phyloP scores from a whole-genome alignment of 2,329 filamentous ascomycete species.

The Aspergillus spinulosporus region DNA sequence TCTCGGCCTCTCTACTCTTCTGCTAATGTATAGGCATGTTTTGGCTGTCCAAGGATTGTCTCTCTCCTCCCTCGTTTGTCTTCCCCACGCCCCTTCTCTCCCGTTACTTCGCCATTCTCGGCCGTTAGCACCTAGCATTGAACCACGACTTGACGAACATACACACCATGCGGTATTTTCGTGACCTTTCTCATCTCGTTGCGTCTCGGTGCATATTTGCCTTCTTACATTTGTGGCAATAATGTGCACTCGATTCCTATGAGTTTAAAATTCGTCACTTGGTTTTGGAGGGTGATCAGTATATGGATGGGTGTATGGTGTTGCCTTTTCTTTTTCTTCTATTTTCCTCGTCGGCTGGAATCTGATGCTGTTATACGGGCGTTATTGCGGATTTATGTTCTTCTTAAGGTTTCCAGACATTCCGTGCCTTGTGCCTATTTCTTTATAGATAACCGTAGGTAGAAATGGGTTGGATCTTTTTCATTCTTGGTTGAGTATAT shows the following conservation, averaged over 20 bases:
- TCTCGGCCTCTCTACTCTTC: slow-evolving; percentile 5
- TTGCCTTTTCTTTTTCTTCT: slow-evolving; percentile 17
- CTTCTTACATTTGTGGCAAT: slow-evolving; percentile 14
- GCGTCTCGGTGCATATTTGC: slow-evolving; percentile 28
- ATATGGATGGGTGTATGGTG: slow-evolving; percentile 35
- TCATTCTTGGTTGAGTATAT: neutral
- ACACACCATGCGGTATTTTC: slow-evolving; percentile 34
- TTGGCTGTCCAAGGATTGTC: slow-evolving; percentile 2
- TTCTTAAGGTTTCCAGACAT: neutral
- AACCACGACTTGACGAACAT: slow-evolving; percentile 40
- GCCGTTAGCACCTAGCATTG: slow-evolving; percentile 1
- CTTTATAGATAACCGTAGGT: slow-evolving; percentile 11
- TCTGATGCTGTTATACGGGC: slow-evolving; percentile 27
- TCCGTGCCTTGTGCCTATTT: slow-evolving; percentile 9
- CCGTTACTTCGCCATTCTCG: slow-evolving; percentile 6
- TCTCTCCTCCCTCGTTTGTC: neutral
- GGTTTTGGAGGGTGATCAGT: slow-evolving; percentile 28
- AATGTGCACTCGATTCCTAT: slow-evolving; percentile 25
- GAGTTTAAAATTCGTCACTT: slow-evolving; percentile 19
- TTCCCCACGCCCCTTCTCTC: slow-evolving; percentile 1
- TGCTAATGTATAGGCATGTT: slow-evolving; percentile 21
- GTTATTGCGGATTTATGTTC: slow-evolving; percentile 8
- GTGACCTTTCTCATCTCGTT: slow-evolving; percentile 14
- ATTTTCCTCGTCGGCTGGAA: slow-evolving; percentile 26
- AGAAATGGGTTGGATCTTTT: slow-evolving; percentile 11